These are phyloP conservation scores for Synchytrium microbalum DNA, from an alignment of 371 early-diverging fungal genomes.

Conservation along the genomic window DNA sequence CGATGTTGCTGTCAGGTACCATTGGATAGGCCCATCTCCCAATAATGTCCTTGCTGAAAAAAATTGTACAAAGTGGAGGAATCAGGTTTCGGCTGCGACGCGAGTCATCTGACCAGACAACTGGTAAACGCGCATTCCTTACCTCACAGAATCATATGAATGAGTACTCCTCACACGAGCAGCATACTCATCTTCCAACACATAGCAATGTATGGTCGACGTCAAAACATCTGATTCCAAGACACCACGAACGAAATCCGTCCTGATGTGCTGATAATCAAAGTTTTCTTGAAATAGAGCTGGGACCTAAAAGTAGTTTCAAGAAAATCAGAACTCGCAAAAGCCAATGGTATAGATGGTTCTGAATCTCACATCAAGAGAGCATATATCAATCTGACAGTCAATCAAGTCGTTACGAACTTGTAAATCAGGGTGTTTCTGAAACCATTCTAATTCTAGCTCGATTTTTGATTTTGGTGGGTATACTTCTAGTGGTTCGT, in stretches of 20 bases:
- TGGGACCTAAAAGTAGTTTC: constrained; percentile 50
- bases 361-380: constrained; percentile 55
- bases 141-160: constrained; percentile 74
- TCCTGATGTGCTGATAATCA: constrained; percentile 87
- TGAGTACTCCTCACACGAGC: constrained; percentile 74
- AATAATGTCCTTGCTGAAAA: constrained; percentile 70
- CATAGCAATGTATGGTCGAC: constrained; percentile 78
- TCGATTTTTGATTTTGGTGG: constrained; percentile 43
- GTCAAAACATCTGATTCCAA: constrained; percentile 81
- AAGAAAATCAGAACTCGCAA: not conserved
- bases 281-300: constrained; percentile 94
- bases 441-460: constrained; percentile 31
- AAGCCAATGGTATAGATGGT: not conserved
- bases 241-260: constrained; percentile 88
- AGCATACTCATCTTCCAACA: constrained; percentile 71
- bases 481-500: constrained; percentile 61
- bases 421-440: constrained; percentile 57
- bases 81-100: no score
- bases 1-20: constrained; percentile 79
- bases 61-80: not conserved
- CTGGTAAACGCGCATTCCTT: no score
- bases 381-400: constrained; percentile 86
- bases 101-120: no score
- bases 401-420: constrained; percentile 88
- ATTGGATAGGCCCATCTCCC: constrained; percentile 89